Conservation (phyloP, 192 early-diverging fungal species). For the Cetraspora pellucida region DNA sequence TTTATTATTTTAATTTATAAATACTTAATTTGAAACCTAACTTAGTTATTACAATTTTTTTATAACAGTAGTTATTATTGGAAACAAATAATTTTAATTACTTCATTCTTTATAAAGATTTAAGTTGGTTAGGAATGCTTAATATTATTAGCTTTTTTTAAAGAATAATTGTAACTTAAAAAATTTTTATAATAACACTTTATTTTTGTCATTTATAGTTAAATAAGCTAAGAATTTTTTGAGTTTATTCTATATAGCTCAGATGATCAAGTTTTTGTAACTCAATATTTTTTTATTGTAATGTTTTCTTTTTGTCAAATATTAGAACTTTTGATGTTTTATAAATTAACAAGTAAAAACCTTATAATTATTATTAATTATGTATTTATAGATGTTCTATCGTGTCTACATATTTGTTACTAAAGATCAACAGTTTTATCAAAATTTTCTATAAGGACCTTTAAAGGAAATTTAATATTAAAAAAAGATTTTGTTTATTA, state of each 20-base stretch:
- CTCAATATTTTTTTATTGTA: not conserved
- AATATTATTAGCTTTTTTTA: constrained; percentile 1
- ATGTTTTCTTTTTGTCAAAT: not conserved
- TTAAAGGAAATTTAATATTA: not conserved
- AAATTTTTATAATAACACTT: constrained; percentile 18
- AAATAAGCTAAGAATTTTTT: not conserved
- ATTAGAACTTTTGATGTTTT: not conserved
- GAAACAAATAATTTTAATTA: constrained; percentile 1
- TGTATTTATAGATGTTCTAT: not conserved
- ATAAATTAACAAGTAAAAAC: not conserved
- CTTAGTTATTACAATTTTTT: not conserved
- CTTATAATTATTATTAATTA: constrained; percentile 1
- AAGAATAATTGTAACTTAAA: not conserved
- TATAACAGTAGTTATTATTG: not conserved
- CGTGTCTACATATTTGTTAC: constrained; percentile 2
- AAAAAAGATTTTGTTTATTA: no score
- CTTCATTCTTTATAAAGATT: constrained; percentile 1
- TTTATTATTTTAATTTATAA: not conserved
- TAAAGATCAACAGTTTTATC: not conserved
- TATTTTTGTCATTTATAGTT: not conserved
- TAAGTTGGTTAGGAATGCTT: not conserved
- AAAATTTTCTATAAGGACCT: not conserved
- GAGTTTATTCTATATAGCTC: not conserved
- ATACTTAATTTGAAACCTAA: not conserved
- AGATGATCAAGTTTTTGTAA: not conserved